Base-by-base conservation (phyloP, 192 early-diverging fungal genomes). In the Coemansia pectinata region DNA sequence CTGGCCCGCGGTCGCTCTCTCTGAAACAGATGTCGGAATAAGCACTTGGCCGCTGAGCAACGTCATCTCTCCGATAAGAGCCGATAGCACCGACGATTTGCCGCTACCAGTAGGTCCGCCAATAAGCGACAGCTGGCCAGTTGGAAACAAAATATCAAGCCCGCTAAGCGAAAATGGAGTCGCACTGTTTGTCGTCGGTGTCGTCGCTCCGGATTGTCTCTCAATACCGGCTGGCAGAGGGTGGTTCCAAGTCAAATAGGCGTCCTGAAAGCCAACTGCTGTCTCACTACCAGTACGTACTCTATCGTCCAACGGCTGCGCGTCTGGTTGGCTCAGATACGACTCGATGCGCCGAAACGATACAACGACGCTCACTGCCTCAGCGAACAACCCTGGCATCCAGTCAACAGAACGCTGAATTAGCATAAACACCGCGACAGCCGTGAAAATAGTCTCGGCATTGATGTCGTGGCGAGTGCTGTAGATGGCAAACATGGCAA, bases 101-200 rank as follows among this genome's bases (percentile, higher is more conserved):
- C 96, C 96, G 40, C 88, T 87, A 4, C 95, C 96, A 25, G 96
- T 98, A 27, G 92, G 86, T 4, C 96, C 96, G 62, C 89, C 89
- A 53, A 96, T 76, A 25, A 96, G 84, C n/a, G 91, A 88, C 17
- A 94, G 82, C 52, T 88, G 84, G 50, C 86, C 87, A 10, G 67
- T 38, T n/a, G 90, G 89, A 69, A 97, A 91, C 8, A 70, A 67
- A 17, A 94, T 40, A 55, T 83, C 84, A 1, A 95, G n/a, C 39
- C 88, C 77, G 36, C 65, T 76, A 14, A 94, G 85, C 27, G 72
- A 66, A 66, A 91, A 61, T 72, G 65, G 48, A 86, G 88, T 17
- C 70, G 15, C 34, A 39, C 44, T 64, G 41, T 63, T 47, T 5
- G 60, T 17, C 7, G 29, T 41, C 38, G 55, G 55, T 15, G 55